phyloP scores from a whole-genome alignment of 352 stramenopile genomes.

The Globisporangium orthogonon region DNA sequence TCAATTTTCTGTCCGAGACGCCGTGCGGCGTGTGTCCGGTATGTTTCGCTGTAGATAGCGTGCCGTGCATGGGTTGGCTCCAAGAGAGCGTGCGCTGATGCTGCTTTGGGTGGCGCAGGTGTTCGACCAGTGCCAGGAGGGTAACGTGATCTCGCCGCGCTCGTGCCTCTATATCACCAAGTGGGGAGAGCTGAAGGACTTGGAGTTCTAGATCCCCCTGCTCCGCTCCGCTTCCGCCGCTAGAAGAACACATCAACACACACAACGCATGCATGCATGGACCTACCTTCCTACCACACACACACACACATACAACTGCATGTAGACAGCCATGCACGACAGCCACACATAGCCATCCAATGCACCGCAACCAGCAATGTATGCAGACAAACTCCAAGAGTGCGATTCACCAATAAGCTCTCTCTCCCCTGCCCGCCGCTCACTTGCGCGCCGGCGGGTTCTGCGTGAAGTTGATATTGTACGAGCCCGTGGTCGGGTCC shows the following conservation, averaged over 20 bases:
- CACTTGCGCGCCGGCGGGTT: slow-evolving; percentile 24
- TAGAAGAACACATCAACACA: background rate
- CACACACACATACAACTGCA: too few species aligned
- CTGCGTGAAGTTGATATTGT: slow-evolving; percentile 95
- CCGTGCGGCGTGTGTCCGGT: slow-evolving; percentile 87
- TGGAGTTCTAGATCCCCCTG: slow-evolving; percentile 54
- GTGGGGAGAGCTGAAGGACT: slow-evolving; percentile 87
- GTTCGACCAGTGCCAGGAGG: slow-evolving; percentile 88
- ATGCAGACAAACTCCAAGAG: background rate
- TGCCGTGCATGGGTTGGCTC: too few species aligned
- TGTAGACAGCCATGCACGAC: too few species aligned
- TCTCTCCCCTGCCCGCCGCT: background rate
- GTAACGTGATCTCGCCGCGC: slow-evolving; percentile 87
- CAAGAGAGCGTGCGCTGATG: background rate
- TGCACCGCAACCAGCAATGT: background rate
- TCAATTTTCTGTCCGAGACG: slow-evolving; percentile 86
- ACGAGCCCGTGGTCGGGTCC: slow-evolving; percentile 95
- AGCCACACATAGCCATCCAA: background rate
- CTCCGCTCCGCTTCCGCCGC: background rate
- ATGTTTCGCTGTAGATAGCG: slow-evolving; percentile 13
- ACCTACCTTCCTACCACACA: background rate
- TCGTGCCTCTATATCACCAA: slow-evolving; percentile 90
- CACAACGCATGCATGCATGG: background rate
- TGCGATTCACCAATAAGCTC: background rate
- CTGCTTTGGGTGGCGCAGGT: slow-evolving; percentile 32